Evolutionary conservation across 768 basidiomycete genomes (phyloP).

Genomic region (Xanthoconium stramineum): DNA sequence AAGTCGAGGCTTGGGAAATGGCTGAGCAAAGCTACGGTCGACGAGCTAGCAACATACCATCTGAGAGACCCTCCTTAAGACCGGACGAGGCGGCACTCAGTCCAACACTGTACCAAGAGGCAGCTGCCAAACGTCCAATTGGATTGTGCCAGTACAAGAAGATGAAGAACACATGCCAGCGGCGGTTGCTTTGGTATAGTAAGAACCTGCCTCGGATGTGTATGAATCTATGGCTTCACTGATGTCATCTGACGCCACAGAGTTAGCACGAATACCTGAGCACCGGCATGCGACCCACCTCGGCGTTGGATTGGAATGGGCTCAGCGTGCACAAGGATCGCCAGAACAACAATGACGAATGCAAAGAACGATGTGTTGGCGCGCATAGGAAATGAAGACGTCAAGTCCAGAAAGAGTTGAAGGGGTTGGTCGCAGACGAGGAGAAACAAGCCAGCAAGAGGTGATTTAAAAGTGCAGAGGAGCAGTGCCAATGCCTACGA

Average conservation of each 20-base stretch:
- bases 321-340: conserved; percentile 35
- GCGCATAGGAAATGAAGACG: conserved; percentile 7
- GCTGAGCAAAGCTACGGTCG: background rate
- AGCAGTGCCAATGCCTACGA: background rate
- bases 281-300: conserved; percentile 30
- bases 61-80: conserved; percentile 17
- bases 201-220: conserved; percentile 36
- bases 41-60: conserved; percentile 4
- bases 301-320: conserved; percentile 40
- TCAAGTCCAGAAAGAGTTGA: background rate
- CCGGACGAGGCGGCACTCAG: conserved; percentile 16
- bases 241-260: conserved; percentile 25
- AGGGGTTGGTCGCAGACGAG: conserved; percentile 7
- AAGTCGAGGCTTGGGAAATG: conserved; percentile 17
- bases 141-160: background rate
- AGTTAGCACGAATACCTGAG: conserved; percentile 1
- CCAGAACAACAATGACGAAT: conserved; percentile 36
- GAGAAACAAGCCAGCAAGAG: background rate
- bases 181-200: conserved; percentile 29
- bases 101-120: conserved; percentile 15
- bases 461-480: background rate
- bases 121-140: conserved; percentile 4
- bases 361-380: conserved; percentile 33
- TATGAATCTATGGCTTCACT: conserved; percentile 38
- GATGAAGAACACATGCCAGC: conserved; percentile 9